Evolutionary conservation across 2,329 filamentous ascomycete genomes (phyloP), one percentile per base, ranked within the genome.

Genomic region (Nigrospora sphaerica): DNA sequence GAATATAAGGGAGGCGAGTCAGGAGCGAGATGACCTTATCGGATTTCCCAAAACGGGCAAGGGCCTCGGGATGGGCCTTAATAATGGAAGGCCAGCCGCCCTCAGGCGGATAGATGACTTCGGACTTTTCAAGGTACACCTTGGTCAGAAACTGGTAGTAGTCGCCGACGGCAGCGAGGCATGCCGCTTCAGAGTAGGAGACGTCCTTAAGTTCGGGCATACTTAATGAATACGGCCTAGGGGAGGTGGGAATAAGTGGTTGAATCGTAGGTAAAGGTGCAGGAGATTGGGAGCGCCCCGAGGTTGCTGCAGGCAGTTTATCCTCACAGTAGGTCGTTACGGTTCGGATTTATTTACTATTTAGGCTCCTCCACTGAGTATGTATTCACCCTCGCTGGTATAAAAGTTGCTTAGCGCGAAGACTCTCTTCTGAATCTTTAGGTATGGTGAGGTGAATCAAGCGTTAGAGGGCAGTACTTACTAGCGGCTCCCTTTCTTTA

Each of bases 71-170:
- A 16, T 57, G 52, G 16, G 49, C 39, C 12, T 54, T 60, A 12
- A 62, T 52, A 12, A 45, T 45, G 16, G 33, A 35, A 6, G 63
- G 61, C 63, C 62, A 68, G 41, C 65, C 64, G 28, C 49, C 54
- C 18, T 52, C 48, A 1, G 62, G 63, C 11, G 63, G 60, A 35
- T 58, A 39, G n/a, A 57, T 53, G 34, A 64, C 49, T 31, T 53
- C 45, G 0, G 49, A 52, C n/a, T 49, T 44, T 9, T 52, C 42
- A 14, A 61, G 57, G 52, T 67, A 61, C 46, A 63, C 51, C 14
- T 54, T 60, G 18, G 57, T 55, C 19, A 65, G 58, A 43, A 64
- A 65, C 14, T 43, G 49, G 43, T 60, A 63, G 41, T 60, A 63
- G 41, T 57, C 54, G 39, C 52, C 45, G 38, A 66, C 51, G 4